Evolutionary conservation across 2,329 filamentous ascomycete species (phyloP).

Genomic region (Rugonectria rugulosa): DNA sequence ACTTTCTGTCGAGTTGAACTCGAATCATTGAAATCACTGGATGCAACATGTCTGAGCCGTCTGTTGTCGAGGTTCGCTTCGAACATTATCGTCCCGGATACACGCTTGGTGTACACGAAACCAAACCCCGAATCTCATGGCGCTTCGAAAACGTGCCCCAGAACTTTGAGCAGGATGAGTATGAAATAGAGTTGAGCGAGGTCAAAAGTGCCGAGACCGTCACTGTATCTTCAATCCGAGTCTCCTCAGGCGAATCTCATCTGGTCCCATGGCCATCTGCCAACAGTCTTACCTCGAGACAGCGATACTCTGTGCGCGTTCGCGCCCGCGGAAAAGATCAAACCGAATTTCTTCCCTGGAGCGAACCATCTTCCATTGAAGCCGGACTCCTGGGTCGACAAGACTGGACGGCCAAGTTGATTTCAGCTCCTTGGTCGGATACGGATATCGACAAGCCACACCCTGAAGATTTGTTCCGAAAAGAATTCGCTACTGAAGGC

Average conservation of each 20-base stretch:
- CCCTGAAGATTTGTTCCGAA: conserved; percentile 24
- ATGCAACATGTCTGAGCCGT: conserved; percentile 6
- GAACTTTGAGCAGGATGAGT: conserved; percentile 19
- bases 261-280: conserved; percentile 22
- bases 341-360: conserved; percentile 18
- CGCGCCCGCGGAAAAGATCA: conserved; percentile 9
- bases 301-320: conserved; percentile 22
- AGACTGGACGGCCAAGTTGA: conserved; percentile 41
- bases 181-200: conserved; percentile 25
- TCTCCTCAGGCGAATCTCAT: conserved; percentile 11
- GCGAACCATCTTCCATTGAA: conserved; percentile 35
- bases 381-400: conserved; percentile 40
- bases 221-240: conserved; percentile 1
- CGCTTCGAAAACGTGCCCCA: conserved; percentile 21
- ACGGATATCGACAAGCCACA: conserved; percentile 32
- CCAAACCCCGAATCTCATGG: conserved; percentile 20
- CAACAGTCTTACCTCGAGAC: conserved; percentile 17
- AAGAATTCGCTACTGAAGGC: conserved; percentile 10
- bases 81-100: conserved; percentile 19
- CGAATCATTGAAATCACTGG: too few relatives aligned
- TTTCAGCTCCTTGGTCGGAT: conserved; percentile 35
- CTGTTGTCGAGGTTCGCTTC: conserved; percentile 19
- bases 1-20: background rate
- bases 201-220: background rate
- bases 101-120: conserved; percentile 21